These are phyloP conservation scores for Cercophora newfieldiana DNA, from an alignment of 495 filamentous ascomycete species.

Conservation along the genomic window DNA sequence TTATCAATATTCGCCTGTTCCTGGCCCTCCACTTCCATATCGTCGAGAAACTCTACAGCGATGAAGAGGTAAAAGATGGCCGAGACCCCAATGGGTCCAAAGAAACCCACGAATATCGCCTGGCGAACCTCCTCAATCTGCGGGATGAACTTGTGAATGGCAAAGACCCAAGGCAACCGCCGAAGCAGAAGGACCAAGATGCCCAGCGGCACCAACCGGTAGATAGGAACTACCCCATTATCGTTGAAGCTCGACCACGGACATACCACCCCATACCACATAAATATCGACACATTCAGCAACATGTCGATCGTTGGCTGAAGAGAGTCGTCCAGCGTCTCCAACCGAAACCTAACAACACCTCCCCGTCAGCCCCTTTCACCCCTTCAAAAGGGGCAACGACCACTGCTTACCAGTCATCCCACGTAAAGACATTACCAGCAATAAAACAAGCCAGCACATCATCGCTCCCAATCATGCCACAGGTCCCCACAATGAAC, in stretches of 20 bases:
- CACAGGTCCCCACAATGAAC: slow-evolving; percentile 84
- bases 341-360: slow-evolving; percentile 69
- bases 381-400: background rate
- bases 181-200: slow-evolving; percentile 79
- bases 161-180: slow-evolving; percentile 74
- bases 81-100: slow-evolving; percentile 92
- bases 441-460: slow-evolving; percentile 92
- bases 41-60: slow-evolving; percentile 64
- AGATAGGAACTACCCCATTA: slow-evolving; percentile 72
- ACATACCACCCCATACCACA: slow-evolving; percentile 88
- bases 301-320: slow-evolving; percentile 87
- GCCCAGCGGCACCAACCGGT: slow-evolving; percentile 74
- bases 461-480: slow-evolving; percentile 89
- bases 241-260: slow-evolving; percentile 72
- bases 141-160: slow-evolving; percentile 71
- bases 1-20: slow-evolving; percentile 65
- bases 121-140: slow-evolving; percentile 75
- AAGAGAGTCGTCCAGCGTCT: slow-evolving; percentile 83
- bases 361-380: background rate
- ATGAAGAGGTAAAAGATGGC: slow-evolving; percentile 89
- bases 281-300: slow-evolving; percentile 79
- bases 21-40: slow-evolving; percentile 56
- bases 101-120: slow-evolving; percentile 86
- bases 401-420: slow-evolving; percentile 67
- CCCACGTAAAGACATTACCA: slow-evolving; percentile 87